phyloP scores from a whole-genome alignment of 768 basidiomycete genomes.

The Trametes cubensis region DNA sequence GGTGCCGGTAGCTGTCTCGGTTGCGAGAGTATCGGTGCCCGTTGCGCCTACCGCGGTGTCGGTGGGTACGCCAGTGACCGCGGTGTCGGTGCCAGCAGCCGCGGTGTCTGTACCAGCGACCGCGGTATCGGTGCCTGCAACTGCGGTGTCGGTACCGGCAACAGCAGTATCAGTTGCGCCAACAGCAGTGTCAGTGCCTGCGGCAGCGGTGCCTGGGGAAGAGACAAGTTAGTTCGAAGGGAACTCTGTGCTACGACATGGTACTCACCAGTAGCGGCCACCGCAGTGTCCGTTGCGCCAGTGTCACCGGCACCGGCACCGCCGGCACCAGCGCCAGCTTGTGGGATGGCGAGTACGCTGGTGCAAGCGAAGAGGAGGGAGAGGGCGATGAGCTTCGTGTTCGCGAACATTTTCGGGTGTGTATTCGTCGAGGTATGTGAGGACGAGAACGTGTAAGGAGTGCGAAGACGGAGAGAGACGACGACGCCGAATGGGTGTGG shows the following conservation, averaged over 20 bases:
- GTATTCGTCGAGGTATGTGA: neutral
- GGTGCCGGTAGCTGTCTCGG: neutral
- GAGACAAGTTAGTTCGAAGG: neutral
- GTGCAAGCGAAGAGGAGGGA: slow-evolving; percentile 13
- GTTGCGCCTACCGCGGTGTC: neutral
- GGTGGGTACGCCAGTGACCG: neutral
- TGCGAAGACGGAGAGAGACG: neutral
- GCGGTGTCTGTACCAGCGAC: neutral
- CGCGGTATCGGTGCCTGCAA: neutral
- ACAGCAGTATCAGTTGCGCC: neutral
- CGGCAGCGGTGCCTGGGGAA: neutral
- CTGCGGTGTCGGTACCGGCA: slow-evolving; percentile 1
- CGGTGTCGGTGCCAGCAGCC: neutral
- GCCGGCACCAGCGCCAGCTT: neutral
- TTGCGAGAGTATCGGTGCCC: neutral
- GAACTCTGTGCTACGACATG: no score
- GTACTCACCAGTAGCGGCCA: neutral
- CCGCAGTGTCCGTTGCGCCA: neutral
- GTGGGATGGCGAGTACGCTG: slow-evolving; percentile 9
- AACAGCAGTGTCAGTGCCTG: neutral
- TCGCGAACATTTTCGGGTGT: slow-evolving; percentile 11
- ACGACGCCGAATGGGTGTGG: neutral
- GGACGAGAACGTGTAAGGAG: neutral
- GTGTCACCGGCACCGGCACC: neutral
- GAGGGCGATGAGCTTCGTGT: slow-evolving; percentile 19